Conservation (phyloP, 345 rosid genomes). For the Hevea brasiliensis region DNA sequence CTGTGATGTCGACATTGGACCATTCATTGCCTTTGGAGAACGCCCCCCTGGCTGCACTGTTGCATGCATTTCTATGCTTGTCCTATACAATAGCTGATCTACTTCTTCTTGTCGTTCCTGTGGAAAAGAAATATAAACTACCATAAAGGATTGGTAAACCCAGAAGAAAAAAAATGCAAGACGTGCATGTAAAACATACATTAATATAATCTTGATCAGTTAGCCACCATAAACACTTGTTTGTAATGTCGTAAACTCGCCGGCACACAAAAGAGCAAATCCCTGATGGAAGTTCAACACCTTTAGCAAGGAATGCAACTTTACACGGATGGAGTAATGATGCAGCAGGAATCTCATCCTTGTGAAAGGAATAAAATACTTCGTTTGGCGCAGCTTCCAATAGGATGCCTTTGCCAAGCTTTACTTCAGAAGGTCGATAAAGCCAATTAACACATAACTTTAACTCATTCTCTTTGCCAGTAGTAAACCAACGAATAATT, state of each 20-base stretch:
- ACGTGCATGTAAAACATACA: conserved; percentile 47
- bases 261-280: conserved; percentile 78
- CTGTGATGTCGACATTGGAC: conserved; percentile 74
- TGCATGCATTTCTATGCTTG: conserved; percentile 72
- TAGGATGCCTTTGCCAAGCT: conserved; percentile 80
- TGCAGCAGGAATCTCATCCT: conserved; percentile 89
- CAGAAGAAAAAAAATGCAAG: background rate
- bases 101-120: conserved; percentile 74
- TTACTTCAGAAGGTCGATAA: conserved; percentile 77
- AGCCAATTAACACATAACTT: conserved; percentile 82
- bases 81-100: conserved; percentile 65
- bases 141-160: too few relatives aligned
- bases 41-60: conserved; percentile 75
- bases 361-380: conserved; percentile 86
- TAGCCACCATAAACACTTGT: conserved; percentile 86
- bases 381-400: conserved; percentile 94
- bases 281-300: conserved; percentile 72
- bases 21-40: conserved; percentile 71
- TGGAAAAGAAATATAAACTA: conserved; percentile 6
- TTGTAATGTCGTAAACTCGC: conserved; percentile 74
- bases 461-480: conserved; percentile 50
- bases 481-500: conserved; percentile 56
- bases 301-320: conserved; percentile 86
- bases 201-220: conserved; percentile 83
- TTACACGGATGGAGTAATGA: conserved; percentile 93